Percentiles rank a stretch among this genome's conserved stretches.
phyloP scores from a whole-genome alignment of 169 alveolate genomes.

The Plasmodium gonderi region DNA sequence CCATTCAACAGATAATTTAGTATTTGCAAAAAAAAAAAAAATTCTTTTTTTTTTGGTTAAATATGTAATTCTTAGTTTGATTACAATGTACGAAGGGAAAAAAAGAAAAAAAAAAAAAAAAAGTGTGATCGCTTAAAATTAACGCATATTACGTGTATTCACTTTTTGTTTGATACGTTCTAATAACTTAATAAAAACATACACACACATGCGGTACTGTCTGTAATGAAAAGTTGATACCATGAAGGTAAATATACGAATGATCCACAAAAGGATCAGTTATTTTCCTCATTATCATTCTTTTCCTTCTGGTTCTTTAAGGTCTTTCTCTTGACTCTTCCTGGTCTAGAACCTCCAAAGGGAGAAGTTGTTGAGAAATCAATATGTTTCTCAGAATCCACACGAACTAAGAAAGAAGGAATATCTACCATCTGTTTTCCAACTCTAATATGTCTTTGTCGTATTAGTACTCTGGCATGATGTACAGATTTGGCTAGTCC shows the following conservation, averaged over 20 bases:
- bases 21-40: background rate
- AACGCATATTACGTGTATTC: too few species aligned
- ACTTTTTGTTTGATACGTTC: too few species aligned
- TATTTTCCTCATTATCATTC: slow-evolving; percentile 25
- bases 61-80: background rate
- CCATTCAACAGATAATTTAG: background rate
- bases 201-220: too few species aligned
- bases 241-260: background rate
- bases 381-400: slow-evolving; percentile 98
- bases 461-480: slow-evolving; percentile 98
- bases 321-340: slow-evolving; percentile 96
- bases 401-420: slow-evolving; percentile 99
- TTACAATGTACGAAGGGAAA: background rate
- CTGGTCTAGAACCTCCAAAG: slow-evolving; percentile 97
- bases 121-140: background rate
- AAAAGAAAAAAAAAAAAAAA: background rate
- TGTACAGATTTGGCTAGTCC: slow-evolving; percentile 98
- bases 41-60: background rate
- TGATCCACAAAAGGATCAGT: background rate
- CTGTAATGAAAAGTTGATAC: too few species aligned
- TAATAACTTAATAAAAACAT: too few species aligned
- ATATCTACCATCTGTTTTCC: slow-evolving; percentile 98
- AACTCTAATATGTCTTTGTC: slow-evolving; percentile 99
- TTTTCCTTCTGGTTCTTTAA: slow-evolving; percentile 77
- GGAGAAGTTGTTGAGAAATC: slow-evolving; percentile 97